phyloP scores from a whole-genome alignment of 164 flowering plant genomes.

The Magnolia sinica region DNA sequence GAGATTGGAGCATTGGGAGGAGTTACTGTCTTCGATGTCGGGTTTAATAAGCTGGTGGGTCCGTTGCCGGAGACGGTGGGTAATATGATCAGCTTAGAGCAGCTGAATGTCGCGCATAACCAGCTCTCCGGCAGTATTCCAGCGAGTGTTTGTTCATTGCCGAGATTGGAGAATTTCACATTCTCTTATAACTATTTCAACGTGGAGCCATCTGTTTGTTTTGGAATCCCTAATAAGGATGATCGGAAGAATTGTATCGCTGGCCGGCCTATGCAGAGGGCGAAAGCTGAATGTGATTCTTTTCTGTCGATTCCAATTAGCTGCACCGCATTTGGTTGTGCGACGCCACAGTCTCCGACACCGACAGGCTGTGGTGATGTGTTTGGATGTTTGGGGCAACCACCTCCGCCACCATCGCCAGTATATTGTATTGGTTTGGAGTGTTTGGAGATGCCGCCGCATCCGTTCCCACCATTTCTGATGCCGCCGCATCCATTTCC shows the following conservation, averaged over 20 bases:
- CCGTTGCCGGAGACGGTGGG: slow-evolving; percentile 46
- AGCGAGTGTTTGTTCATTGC: slow-evolving; percentile 44
- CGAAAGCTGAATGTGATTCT: slow-evolving; percentile 44
- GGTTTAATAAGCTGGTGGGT: slow-evolving; percentile 62
- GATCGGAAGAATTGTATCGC: slow-evolving; percentile 57
- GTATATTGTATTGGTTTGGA: slow-evolving; percentile 18
- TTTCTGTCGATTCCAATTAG: slow-evolving; percentile 44
- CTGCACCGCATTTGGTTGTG: slow-evolving; percentile 25
- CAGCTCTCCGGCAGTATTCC: slow-evolving; percentile 61
- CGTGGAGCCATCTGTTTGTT: slow-evolving; percentile 49
- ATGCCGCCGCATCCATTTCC: slow-evolving; percentile 29
- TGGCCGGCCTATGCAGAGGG: slow-evolving; percentile 39
- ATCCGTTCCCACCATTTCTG: slow-evolving; percentile 25
- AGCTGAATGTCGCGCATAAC: slow-evolving; percentile 71
- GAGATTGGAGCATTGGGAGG: slow-evolving; percentile 52
- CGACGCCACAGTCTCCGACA: slow-evolving; percentile 1
- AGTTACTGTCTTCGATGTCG: slow-evolving; percentile 70
- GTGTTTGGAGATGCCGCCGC: slow-evolving; percentile 19
- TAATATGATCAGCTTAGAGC: slow-evolving; percentile 57
- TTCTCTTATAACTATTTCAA: slow-evolving; percentile 66
- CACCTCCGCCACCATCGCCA: not conserved
- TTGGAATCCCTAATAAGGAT: slow-evolving; percentile 19
- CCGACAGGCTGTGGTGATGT: not conserved
- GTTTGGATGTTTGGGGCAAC: not conserved
- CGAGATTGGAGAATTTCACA: slow-evolving; percentile 60